These are phyloP conservation scores for Schizophyllum amplum DNA, from an alignment of 1,284 basidiomycete genomes.

Conservation along the genomic window DNA sequence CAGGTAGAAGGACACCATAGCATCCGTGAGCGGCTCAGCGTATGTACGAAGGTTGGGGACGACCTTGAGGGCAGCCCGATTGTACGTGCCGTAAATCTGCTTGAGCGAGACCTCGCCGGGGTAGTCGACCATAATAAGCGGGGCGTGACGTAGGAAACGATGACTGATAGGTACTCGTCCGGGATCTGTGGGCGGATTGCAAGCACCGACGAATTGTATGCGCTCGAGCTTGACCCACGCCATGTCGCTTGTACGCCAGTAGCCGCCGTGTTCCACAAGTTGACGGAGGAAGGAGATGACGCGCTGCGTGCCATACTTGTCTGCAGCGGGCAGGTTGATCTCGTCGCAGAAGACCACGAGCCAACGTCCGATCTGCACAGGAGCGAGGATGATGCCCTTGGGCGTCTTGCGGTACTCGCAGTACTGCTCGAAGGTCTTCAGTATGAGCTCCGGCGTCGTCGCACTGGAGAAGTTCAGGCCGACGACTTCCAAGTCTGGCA, in stretches of 20 bases:
- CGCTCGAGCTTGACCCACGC: conserved; percentile 97
- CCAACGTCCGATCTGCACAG: conserved; percentile 95
- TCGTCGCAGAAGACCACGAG: conserved; percentile 99
- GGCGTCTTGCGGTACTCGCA: conserved; percentile 99
- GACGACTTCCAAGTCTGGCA: conserved; percentile 98
- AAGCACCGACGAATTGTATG: conserved; percentile 98
- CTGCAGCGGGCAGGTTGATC: conserved; percentile 95
- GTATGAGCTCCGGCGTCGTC: conserved; percentile 94
- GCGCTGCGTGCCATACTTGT: conserved; percentile 98
- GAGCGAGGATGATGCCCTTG: conserved; percentile 91
- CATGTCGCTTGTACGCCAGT: conserved; percentile 93
- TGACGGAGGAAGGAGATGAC: conserved; percentile 99
- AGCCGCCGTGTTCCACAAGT: conserved; percentile 91
- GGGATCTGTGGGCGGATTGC: conserved; percentile 99
- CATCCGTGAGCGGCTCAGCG: conserved; percentile 90
- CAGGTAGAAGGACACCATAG: conserved; percentile 96
- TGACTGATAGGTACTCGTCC: conserved; percentile 97
- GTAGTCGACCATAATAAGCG: conserved; percentile 99
- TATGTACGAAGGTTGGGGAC: conserved; percentile 90
- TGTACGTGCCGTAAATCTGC: conserved; percentile 99
- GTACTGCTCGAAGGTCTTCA: conserved; percentile 99
- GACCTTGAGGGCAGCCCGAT: conserved; percentile 92
- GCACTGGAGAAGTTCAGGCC: conserved; percentile 99
- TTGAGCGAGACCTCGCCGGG: conserved; percentile 95
- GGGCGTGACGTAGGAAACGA: conserved; percentile 96